phyloP scores from a whole-genome alignment of 2,329 filamentous ascomycete genomes.

The Talaromyces pinophilus region DNA sequence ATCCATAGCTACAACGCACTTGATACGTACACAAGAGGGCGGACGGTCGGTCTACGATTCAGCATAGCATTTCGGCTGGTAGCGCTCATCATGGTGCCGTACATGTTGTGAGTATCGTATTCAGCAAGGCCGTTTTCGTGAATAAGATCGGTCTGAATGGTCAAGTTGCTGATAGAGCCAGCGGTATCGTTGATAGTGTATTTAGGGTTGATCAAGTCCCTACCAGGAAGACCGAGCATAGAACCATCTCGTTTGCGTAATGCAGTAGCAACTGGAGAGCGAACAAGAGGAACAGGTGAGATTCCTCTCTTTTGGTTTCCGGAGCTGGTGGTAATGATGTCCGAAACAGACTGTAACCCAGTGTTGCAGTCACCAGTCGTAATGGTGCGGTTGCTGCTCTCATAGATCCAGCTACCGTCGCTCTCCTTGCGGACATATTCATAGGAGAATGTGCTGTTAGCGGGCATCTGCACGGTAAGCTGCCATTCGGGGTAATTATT shows the following conservation, averaged over 20 bases:
- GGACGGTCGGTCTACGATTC: constrained; percentile 60
- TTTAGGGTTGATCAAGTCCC: constrained; percentile 64
- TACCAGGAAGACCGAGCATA: constrained; percentile 61
- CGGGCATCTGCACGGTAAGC: constrained; percentile 21
- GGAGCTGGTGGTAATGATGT: constrained; percentile 20
- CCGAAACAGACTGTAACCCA: constrained; percentile 20
- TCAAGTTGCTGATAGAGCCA: constrained; percentile 55
- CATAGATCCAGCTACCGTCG: constrained; percentile 23
- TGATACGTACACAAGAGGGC: constrained; percentile 59
- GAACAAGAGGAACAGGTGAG: constrained; percentile 3
- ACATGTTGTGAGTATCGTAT: constrained; percentile 77
- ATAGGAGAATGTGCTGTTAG: constrained; percentile 24
- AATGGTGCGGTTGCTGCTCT: constrained; percentile 21
- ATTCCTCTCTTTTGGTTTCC: constrained; percentile 17
- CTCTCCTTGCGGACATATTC: constrained; percentile 21
- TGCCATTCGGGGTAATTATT: constrained; percentile 23
- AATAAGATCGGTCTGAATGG: constrained; percentile 66
- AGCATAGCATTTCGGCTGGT: constrained; percentile 67
- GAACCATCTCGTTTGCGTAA: constrained; percentile 31
- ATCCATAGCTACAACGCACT: not conserved
- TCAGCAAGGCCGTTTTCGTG: constrained; percentile 65
- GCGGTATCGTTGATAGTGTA: constrained; percentile 67
- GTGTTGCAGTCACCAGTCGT: constrained; percentile 21
- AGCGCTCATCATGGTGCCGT: constrained; percentile 73
- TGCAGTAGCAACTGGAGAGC: constrained; percentile 13